phyloP scores from a whole-genome alignment of 768 basidiomycete genomes.

The Podaxis sp. region DNA sequence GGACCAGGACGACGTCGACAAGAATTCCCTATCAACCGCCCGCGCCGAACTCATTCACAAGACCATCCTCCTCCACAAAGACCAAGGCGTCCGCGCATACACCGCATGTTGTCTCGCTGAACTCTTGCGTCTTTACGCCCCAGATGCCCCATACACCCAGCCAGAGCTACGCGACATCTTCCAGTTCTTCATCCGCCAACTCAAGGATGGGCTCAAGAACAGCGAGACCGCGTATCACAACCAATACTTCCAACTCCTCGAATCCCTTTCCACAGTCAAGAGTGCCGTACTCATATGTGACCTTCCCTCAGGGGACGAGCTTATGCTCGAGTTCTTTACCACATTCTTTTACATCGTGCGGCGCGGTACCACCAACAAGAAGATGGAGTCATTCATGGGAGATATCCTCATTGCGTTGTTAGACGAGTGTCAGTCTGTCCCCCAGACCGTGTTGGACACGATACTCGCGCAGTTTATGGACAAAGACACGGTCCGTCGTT shows the following conservation, averaged over 20 bases:
- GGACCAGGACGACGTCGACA: conserved; percentile 86
- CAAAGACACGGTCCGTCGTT: conserved; percentile 58
- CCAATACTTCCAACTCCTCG: conserved; percentile 93
- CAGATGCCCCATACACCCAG: conserved; percentile 93
- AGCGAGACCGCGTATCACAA: conserved; percentile 82
- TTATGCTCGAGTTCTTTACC: conserved; percentile 79
- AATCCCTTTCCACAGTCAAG: conserved; percentile 91
- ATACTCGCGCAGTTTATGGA: conserved; percentile 85
- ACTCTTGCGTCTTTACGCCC: conserved; percentile 88
- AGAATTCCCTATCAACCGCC: conserved; percentile 59
- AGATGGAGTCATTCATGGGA: conserved; percentile 80
- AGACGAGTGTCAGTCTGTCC: conserved; percentile 80
- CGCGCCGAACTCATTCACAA: conserved; percentile 78
- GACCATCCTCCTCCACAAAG: conserved; percentile 87
- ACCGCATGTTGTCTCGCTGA: conserved; percentile 94
- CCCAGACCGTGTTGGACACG: conserved; percentile 71
- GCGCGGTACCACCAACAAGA: conserved; percentile 60
- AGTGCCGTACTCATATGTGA: conserved; percentile 93
- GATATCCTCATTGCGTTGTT: conserved; percentile 88
- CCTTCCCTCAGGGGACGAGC: conserved; percentile 79
- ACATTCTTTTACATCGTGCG: conserved; percentile 78
- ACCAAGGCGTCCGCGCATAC: conserved; percentile 93
- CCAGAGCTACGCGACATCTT: conserved; percentile 92
- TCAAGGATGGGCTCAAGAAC: conserved; percentile 68
- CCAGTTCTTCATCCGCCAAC: conserved; percentile 91